Percentiles rank a stretch among this genome's conserved stretches.
Evolutionary conservation across 495 filamentous ascomycete genomes (phyloP).

Genomic region (Penicillium bovifimosum): DNA sequence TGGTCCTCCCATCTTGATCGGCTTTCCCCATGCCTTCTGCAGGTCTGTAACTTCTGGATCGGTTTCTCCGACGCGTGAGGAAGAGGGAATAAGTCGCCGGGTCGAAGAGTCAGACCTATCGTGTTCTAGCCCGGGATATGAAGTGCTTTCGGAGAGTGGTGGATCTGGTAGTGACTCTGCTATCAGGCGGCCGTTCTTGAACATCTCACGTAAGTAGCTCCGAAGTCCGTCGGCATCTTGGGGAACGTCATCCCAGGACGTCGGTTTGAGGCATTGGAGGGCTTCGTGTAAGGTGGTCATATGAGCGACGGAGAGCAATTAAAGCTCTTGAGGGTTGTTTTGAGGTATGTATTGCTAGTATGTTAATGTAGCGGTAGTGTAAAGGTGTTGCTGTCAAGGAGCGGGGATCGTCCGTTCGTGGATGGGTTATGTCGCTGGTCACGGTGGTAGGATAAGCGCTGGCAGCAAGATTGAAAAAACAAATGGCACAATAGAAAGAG

Average conservation of each 20-base stretch:
- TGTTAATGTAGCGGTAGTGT: neutral
- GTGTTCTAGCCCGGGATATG: neutral
- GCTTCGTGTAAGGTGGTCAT: constrained; percentile 68
- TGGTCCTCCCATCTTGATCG: constrained; percentile 57
- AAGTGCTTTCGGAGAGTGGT: constrained; percentile 22
- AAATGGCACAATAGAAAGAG: neutral
- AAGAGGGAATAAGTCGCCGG: constrained; percentile 46
- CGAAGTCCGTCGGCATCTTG: constrained; percentile 44
- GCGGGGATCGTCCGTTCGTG: neutral
- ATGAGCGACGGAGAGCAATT: neutral
- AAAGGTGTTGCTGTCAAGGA: neutral
- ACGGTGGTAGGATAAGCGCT: neutral
- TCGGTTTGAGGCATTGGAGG: constrained; percentile 67
- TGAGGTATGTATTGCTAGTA: neutral
- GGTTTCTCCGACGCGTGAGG: constrained; percentile 47
- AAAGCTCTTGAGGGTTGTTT: neutral
- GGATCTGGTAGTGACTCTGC: constrained; percentile 73
- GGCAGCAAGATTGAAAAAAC: too few relatives aligned
- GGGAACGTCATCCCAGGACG: constrained; percentile 59
- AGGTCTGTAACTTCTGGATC: constrained; percentile 45
- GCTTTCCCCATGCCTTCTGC: constrained; percentile 80
- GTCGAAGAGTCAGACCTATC: constrained; percentile 25
- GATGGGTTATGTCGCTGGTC: neutral
- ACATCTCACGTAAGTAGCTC: constrained; percentile 53
- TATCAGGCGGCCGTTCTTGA: constrained; percentile 60